phyloP scores from a whole-genome alignment of 768 basidiomycete species.

The Kwoniella bestiolae region DNA sequence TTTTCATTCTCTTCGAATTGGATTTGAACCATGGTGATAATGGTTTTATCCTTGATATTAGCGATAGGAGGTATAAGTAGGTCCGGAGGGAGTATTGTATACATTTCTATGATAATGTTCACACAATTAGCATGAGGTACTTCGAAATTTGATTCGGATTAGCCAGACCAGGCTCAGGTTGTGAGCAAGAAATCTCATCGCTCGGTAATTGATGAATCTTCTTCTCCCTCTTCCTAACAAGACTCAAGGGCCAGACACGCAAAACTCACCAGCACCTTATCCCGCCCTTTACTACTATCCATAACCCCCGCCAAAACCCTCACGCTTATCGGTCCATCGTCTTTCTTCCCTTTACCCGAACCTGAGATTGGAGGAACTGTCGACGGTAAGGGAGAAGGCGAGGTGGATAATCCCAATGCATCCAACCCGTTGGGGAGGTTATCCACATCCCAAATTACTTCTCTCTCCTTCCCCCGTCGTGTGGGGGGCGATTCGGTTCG shows the following conservation, averaged over 20 bases:
- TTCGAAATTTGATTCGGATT: too few relatives aligned
- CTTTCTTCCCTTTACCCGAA: neutral
- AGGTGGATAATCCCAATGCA: constrained; percentile 2
- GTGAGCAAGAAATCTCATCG: too few relatives aligned
- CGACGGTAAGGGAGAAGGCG: neutral
- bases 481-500: neutral
- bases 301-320: constrained; percentile 70
- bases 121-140: too few relatives aligned
- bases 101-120: constrained; percentile 54
- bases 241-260: too few relatives aligned
- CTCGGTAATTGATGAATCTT: too few relatives aligned
- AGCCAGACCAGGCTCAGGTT: too few relatives aligned
- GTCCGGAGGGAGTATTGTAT: constrained; percentile 49
- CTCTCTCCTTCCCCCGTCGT: constrained; percentile 1
- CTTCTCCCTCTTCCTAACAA: too few relatives aligned
- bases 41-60: constrained; percentile 37
- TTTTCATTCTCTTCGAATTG: constrained; percentile 39
- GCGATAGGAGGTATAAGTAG: constrained; percentile 49
- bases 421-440: neutral
- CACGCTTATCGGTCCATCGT: constrained; percentile 56
- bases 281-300: constrained; percentile 52
- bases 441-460: constrained; percentile 18
- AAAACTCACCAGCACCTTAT: constrained; percentile 55
- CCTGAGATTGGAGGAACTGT: neutral
- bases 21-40: constrained; percentile 38